Base-by-base conservation (phyloP, 495 filamentous ascomycete genomes). In the Cudoniella acicularis region DNA sequence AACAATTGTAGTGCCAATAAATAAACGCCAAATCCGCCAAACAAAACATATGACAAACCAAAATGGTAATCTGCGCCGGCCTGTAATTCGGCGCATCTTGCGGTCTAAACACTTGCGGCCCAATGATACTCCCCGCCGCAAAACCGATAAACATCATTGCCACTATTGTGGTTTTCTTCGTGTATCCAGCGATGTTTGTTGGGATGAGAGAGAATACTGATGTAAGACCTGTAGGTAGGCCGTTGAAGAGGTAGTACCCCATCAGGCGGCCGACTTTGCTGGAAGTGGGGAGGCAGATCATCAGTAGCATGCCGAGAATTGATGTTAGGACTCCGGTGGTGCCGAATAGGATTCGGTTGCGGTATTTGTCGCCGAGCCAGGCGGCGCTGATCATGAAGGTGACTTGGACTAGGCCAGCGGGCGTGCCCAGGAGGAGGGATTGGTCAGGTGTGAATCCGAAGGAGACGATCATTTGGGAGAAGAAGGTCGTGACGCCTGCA, bases 151-250 rank as follows among this genome's bases (percentile, higher is more conserved):
- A 69, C 57, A 87, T 88, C 52, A 91, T 20, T 11, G 65, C 65
- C 6, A 45, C 59, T 1, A 88, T 82, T 0, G 86, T 89, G 0
- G 86, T 89, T 70, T 89, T 89, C 73, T 89, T 89, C 10, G 87
- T 89, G 67, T 87, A 89, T 17, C 87, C 86, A 0, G 86, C 83
- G 6, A 89, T 80, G 60, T 90, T 89, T 20, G 79, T 82, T 1
- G 65, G 49, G 22, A 67, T 56, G 13, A 67, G 59, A 8, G 61
- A 62, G 10, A 67, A 56, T 0, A 63, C 27, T 10, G 54, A 47
- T 6, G 61, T 57, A 36, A 36, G 13, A 13, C 30, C 30, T 4
- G 70, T 78, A 85, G 30, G 80, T 63, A n/a, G 69, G 52, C 6
- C 30, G 30, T 36, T 36, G 30, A 36, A 36, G 55, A 56, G 21